Conservation (phyloP, 176 grass and related monocot genomes). For the Musa troglodytarum region DNA sequence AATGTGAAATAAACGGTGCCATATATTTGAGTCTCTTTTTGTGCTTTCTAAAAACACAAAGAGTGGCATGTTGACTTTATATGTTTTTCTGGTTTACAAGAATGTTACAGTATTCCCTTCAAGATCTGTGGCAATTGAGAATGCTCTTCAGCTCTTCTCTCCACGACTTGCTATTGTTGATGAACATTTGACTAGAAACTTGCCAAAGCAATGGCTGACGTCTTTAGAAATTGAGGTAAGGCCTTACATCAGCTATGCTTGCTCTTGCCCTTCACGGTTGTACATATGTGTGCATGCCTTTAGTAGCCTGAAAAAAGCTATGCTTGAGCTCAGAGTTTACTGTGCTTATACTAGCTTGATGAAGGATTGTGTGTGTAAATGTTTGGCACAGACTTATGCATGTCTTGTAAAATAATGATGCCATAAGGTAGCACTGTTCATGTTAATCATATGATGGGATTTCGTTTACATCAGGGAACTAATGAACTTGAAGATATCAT, state of each 20-base stretch:
- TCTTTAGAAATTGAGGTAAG: conserved; percentile 72
- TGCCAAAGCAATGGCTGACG: conserved; percentile 90
- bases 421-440: not conserved
- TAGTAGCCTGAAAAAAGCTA: not conserved
- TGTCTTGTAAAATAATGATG: not conserved
- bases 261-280: not conserved
- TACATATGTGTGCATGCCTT: not conserved
- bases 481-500: conserved; percentile 34
- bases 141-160: conserved; percentile 77
- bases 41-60: not conserved
- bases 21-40: too few species aligned
- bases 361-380: not conserved
- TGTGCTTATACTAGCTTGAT: not conserved
- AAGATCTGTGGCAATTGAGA: conserved; percentile 88
- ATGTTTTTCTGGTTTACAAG: conserved; percentile 42
- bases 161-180: conserved; percentile 91
- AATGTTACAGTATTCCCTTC: conserved; percentile 91
- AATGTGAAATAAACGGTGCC: too few species aligned
- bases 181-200: conserved; percentile 91
- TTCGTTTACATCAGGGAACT: conserved; percentile 36
- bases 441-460: not conserved
- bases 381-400: not conserved
- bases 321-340: not conserved
- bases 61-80: not conserved
- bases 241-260: not conserved